Evolutionary conservation across 257 asterid genomes (phyloP), one percentile per base, ranked within the genome.

Genomic region (Primulina huaijiensis): DNA sequence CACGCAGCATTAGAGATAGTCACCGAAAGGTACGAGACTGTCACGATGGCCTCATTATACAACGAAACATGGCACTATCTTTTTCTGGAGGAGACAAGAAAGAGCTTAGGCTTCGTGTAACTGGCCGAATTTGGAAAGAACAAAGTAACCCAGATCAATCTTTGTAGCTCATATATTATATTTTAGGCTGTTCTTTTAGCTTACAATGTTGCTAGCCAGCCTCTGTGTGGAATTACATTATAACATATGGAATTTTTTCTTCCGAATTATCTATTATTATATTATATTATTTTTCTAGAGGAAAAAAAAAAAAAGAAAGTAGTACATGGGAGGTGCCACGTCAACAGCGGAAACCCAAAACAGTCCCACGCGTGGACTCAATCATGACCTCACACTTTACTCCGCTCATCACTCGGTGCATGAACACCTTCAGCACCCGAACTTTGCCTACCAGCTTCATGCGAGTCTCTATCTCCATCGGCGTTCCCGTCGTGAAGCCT

Each of bases 401-500:
- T 12, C 77, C 79, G 68, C 88, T 88, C 74, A 80, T 84, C 75
- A 92, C 93, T 69, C 87, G 82, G 79, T 92, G 98, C 68, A 88
- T 87, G 67, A 92, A 90, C 75, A 92, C 90, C 83, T 86, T 88
- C 74, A 92, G 79, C 76, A 90, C 96, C 75, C 95, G 75, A 34
- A 92, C 97, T 76, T 96, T 82, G 75, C 98, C 98, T 70, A 81
- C 92, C 74, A 90, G 64, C 90, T 84, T 86, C 97, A 90, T 88
- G 83, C 84, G 75, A 50, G 97, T 92, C 87, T 90, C 93, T 52
- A 92, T 81, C 86, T 87, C 95, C 96, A 88, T 88, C 19, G 57
- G 8, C 57, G 90, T 83, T 33, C 61, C 80, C 53, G 59, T 80
- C 80, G 21, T 72, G 67, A 38, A 74, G 10, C 76, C 77, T 6